Evolutionary conservation across 352 stramenopile genomes (phyloP).

Genomic region (Globisporangium rhizosaccharum): DNA sequence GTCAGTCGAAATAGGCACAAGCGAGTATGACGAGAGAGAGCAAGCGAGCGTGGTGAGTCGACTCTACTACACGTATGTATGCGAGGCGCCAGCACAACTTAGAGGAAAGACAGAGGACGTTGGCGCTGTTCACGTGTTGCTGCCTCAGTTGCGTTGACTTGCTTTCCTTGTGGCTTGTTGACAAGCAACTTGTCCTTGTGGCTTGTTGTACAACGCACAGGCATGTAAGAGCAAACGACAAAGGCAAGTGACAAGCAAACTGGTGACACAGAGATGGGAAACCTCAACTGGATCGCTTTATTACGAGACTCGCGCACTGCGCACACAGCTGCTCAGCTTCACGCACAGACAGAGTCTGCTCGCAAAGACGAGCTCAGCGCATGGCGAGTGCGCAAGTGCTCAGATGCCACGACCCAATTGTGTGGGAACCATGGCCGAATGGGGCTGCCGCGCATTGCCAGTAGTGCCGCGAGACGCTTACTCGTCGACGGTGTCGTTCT

Average conservation of each 20-base stretch:
- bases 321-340: background rate
- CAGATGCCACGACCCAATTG: background rate
- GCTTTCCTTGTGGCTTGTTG: background rate
- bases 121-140: slow-evolving; percentile 1
- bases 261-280: slow-evolving; percentile 6
- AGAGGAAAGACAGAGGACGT: slow-evolving; percentile 10
- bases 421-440: background rate
- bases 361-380: background rate
- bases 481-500: slow-evolving; percentile 95
- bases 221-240: background rate
- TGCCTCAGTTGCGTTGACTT: background rate
- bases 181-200: background rate
- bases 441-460: background rate
- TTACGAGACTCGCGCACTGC: background rate
- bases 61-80: slow-evolving; percentile 14
- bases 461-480: slow-evolving; percentile 29
- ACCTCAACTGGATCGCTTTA: slow-evolving; percentile 19
- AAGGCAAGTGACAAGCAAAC: background rate
- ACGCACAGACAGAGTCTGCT: background rate
- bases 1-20: background rate
- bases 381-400: background rate
- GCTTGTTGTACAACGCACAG: background rate
- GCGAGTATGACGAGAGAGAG: background rate
- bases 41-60: slow-evolving; percentile 4
- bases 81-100: slow-evolving; percentile 10